Base-by-base conservation (phyloP, 2,329 filamentous ascomycete genomes). In the Diaporthe citrichinensis region DNA sequence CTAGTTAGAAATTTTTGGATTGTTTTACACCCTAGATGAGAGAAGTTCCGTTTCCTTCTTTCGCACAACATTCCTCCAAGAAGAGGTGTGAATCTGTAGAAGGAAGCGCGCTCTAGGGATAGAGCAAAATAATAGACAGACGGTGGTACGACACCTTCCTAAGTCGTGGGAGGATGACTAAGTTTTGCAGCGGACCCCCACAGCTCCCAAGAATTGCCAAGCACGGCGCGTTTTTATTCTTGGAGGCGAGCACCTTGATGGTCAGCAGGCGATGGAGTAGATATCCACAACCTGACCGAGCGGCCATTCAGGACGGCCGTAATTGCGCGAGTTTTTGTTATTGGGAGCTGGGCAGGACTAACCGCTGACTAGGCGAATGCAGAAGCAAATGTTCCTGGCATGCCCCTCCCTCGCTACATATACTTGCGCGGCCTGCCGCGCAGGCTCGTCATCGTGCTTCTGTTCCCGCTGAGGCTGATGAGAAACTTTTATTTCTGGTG, bases 281-380 rank as follows among this genome's bases (percentile, higher is more conserved):
- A 69, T 55, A 69, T 41, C 65, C 65, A 69, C 65, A 55, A 55
- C 17, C 4, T 28, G 34, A 20, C n/a, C 34, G 25, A 7, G 46
- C 49, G 31, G 49, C 65, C 65, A 69, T 28, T 69, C 65, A 69
- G n/a, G n/a, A 41, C 6, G 46, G 31, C 34, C 49, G 49, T 25
- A 31, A 28, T 69, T 69, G 65, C 34, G 65, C 49, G 49, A 55
- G 34, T 41, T 69, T 69, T 55, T 55, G 46, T 23, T 39, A 55
- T 69, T 55, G 34, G 49, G 31, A 69, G 65, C 65, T 68, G 46
- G 65, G 65, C 46, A 68, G 65, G 65, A 28, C 65, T 53, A 12
- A 51, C 34, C 34, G 7, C 46, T 53, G 46, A 53, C 65, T 68
- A 53, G 65, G 61, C 41, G 17, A 49, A 39, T 53, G 65, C 46